Evolutionary conservation across 2,329 filamentous ascomycete genomes (phyloP).

Genomic region (Cyclaneusma minus): DNA sequence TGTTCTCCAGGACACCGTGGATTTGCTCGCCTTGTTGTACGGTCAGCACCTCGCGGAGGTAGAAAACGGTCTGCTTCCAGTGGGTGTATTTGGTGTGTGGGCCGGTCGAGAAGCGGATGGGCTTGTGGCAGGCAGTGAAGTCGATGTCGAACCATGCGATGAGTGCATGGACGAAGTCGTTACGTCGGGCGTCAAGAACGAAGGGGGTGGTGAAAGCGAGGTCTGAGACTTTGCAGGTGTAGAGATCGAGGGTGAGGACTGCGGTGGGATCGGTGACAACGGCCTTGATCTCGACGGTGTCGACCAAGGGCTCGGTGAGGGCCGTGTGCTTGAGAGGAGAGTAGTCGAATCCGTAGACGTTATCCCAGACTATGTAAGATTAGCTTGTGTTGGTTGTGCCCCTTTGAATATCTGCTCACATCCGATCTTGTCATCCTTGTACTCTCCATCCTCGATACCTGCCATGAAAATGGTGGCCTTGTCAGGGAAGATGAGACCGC

Average conservation of each 20-base stretch:
- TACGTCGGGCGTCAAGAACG: conserved; percentile 60
- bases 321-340: conserved; percentile 85
- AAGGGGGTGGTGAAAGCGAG: conserved; percentile 74
- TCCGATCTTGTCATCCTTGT: conserved; percentile 99
- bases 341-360: conserved; percentile 97
- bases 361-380: conserved; percentile 72
- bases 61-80: conserved; percentile 99
- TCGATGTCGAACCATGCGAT: conserved; percentile 99
- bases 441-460: conserved; percentile 95
- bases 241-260: conserved; percentile 81
- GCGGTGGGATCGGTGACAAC: conserved; percentile 82
- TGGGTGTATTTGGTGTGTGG: conserved; percentile 98
- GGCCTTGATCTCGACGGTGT: conserved; percentile 94
- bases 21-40: conserved; percentile 78
- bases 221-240: conserved; percentile 73
- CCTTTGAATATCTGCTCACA: conserved; percentile 45
- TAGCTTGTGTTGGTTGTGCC: conserved; percentile 13
- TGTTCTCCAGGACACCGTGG: conserved; percentile 58
- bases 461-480: conserved; percentile 96
- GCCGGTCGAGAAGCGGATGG: conserved; percentile 89
- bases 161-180: conserved; percentile 90
- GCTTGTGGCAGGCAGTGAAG: conserved; percentile 96
- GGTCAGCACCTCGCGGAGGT: conserved; percentile 83
- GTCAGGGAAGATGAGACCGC: conserved; percentile 93
- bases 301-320: conserved; percentile 88